Base-by-base conservation (phyloP, 164 flowering plant genomes). In the Amborella trichopoda region DNA sequence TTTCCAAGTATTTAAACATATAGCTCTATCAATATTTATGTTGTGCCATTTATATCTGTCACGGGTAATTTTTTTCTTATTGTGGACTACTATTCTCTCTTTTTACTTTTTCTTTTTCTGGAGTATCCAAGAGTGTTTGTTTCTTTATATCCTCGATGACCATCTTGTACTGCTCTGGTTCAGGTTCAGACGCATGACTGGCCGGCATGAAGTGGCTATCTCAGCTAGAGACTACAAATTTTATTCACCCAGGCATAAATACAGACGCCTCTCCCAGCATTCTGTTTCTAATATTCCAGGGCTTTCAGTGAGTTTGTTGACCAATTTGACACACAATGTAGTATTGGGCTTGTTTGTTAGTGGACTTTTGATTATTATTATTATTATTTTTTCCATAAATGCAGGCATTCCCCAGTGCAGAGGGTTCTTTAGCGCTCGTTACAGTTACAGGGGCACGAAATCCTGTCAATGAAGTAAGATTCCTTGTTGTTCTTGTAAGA, bases 151-250 rank as follows among this genome's bases (percentile, higher is more conserved):
- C n/a, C n/a, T n/a, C n/a, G n/a, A n/a, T n/a, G n/a, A n/a, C n/a
- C n/a, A n/a, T n/a, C n/a, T n/a, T n/a, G n/a, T n/a, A n/a, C n/a
- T n/a, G n/a, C n/a, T 28, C 21, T 42, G n/a, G 12, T 42, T 19
- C 66, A 91, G 98, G 98, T 87, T 91, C 54, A 91, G 71, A 53
- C 58, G 88, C 41, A 64, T 91, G 68, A 91, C 95, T 0, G 99
- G 96, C 44, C 77, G 99, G 19, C 60, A 48, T 75, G 99, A 87
- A 58, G 86, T 80, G 23, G 81, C 78, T 45, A 50, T 87, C 19
- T 73, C 82, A 46, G 63, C 86, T 36, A 69, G 68, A 53, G 96
- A 91, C 66, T 87, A 84, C 54, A 91, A 91, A 46, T 87, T 80
- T 48, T 91, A 87, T 64, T 76, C 87, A 46, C 96, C 99, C 26